These are phyloP conservation scores for Penicillium sclerotiorum DNA, from an alignment of 2,329 filamentous ascomycete species.

Conservation along the genomic window DNA sequence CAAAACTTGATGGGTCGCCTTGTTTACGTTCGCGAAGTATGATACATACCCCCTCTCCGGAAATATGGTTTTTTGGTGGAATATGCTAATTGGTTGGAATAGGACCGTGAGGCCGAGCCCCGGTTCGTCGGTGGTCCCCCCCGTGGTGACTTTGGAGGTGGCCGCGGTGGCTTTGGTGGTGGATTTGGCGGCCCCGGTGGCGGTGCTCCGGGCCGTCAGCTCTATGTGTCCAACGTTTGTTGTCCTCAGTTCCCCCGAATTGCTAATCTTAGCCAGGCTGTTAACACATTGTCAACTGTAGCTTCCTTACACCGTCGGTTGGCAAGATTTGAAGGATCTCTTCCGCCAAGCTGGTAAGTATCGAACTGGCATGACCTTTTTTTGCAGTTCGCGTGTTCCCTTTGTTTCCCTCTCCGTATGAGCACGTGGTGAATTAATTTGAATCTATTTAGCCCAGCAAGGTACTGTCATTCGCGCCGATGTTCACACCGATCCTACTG, in stretches of 20 bases:
- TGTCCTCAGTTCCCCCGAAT: slow-evolving; percentile 32
- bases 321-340: slow-evolving; percentile 98
- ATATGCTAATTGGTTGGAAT: slow-evolving; percentile 2
- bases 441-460: slow-evolving; percentile 47
- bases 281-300: slow-evolving; percentile 46
- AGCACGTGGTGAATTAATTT: slow-evolving; percentile 34
- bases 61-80: background rate
- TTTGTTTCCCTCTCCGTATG: slow-evolving; percentile 8
- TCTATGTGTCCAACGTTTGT: slow-evolving; percentile 98
- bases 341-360: slow-evolving; percentile 95
- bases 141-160: slow-evolving; percentile 64
- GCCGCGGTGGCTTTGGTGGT: slow-evolving; percentile 55
- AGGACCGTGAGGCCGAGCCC: slow-evolving; percentile 98
- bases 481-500: slow-evolving; percentile 88
- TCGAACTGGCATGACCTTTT: slow-evolving; percentile 13
- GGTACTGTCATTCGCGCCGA: slow-evolving; percentile 91
- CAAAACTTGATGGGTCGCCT: slow-evolving; percentile 98
- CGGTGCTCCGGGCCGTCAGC: slow-evolving; percentile 71
- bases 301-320: slow-evolving; percentile 96
- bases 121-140: slow-evolving; percentile 81
- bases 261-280: slow-evolving; percentile 18
- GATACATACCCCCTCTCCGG: background rate
- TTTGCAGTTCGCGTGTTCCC: slow-evolving; percentile 16
- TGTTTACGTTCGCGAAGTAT: slow-evolving; percentile 96
- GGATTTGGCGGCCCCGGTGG: slow-evolving; percentile 42